phyloP scores from a whole-genome alignment of 495 filamentous ascomycete species.

The Aspergillus nanangensis region DNA sequence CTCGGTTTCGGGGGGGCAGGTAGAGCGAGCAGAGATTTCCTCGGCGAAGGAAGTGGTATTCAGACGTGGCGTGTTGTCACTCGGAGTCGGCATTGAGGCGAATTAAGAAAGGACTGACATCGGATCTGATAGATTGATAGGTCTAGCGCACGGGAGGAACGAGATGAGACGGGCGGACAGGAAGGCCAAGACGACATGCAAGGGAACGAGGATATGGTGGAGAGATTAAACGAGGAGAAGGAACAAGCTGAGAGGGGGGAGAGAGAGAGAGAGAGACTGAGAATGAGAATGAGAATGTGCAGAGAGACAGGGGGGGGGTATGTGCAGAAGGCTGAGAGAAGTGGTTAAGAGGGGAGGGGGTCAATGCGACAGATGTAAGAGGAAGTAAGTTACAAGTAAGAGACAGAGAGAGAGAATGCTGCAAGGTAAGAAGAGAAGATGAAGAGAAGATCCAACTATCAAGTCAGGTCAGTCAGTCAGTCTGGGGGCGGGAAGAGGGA shows the following conservation, averaged over 20 bases:
- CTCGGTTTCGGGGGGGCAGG: slow-evolving; percentile 55
- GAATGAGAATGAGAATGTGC: slow-evolving; percentile 7
- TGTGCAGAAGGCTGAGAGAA: neutral
- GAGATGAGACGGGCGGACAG: neutral
- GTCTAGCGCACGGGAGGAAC: slow-evolving; percentile 1
- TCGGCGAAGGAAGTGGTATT: slow-evolving; percentile 42
- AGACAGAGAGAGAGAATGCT: slow-evolving; percentile 5
- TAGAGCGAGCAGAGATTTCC: slow-evolving; percentile 45
- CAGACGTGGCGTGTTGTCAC: slow-evolving; percentile 41
- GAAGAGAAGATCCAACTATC: slow-evolving; percentile 15
- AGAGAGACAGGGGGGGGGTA: neutral
- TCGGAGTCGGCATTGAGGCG: slow-evolving; percentile 57
- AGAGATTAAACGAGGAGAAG: neutral
- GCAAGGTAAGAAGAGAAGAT: slow-evolving; percentile 9
- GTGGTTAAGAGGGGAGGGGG: neutral
- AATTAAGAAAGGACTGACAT: slow-evolving; percentile 38
- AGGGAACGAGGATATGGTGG: neutral
- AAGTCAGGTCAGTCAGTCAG: slow-evolving; percentile 14
- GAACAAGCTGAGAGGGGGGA: slow-evolving; percentile 3
- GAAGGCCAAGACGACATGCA: neutral
- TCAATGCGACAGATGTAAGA: neutral
- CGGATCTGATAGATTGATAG: slow-evolving; percentile 20
- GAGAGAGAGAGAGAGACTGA: slow-evolving; percentile 1
- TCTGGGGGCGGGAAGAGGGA: slow-evolving; percentile 11
- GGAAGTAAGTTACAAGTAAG: slow-evolving; percentile 5